Evolutionary conservation across 352 stramenopile genomes (phyloP), one percentile per base, ranked within the genome.

Genomic region (Globisporangium okanoganense): DNA sequence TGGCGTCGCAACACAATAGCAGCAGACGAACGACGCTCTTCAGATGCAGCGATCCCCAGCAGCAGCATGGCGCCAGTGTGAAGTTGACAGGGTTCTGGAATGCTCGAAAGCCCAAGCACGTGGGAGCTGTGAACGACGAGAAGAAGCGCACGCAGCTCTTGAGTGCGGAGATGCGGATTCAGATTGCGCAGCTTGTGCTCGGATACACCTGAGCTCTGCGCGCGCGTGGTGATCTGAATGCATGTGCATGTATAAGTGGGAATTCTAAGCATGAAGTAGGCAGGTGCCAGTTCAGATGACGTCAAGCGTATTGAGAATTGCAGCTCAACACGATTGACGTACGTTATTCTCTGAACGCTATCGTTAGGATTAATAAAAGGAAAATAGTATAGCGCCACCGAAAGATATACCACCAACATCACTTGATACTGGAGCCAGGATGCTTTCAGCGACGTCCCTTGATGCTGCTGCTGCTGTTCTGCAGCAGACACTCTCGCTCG

Each of bases 401-500:
- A 38, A 20, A 40, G 20, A 29, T 54, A 33, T 18, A 54, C 9
- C 18, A 54, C 12, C 48, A 36, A 16, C 16, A 27, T 8, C 47
- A 53, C 24, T 31, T 27, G 29, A 14, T 9, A 5, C 18, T 8
- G n/a, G 27, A 40, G 8, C 12, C 48, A 54, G 4, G n/a, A 25
- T n/a, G 40, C 27, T 14, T 4, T 56, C 47, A 63, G 25, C 47
- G 57, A 14, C 47, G 35, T 8, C 18, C 16, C 20, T 45, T 49
- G 29, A n/a, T n/a, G n/a, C 6, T 53, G 47, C 22, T 36, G 9
- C 22, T 45, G 16, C 38, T 38, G 38, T 71, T 66, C 22, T 70
- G 41, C 14, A 73, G 13, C 45, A 73, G 27, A 35, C 68, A 70
- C 38, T 82, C 73, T 38, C 69, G 58, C 49, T 84, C 75, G 24